Base-by-base conservation (phyloP, 306 rosid species). In the Quercus ilex region DNA sequence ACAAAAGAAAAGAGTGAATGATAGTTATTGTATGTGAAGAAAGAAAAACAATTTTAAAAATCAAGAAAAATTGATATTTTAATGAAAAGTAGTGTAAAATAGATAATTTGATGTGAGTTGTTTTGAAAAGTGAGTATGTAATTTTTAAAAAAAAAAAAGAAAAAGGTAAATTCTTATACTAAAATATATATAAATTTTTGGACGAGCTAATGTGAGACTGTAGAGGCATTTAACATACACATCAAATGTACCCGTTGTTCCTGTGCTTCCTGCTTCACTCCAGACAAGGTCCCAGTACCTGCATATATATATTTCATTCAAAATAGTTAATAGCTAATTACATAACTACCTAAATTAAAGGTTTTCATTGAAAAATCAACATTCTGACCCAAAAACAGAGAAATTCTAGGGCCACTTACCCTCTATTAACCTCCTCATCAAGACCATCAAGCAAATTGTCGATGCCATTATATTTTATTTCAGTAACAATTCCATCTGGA, bases 241-340 rank as follows among this genome's bases (percentile, higher is more conserved):
- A 82, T 95, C 98, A 82, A 89, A 93, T 59, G 70, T 79, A 9
- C 72, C 72, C 52, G 72, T 67, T 19, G 72, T 67, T 83, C 99
- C 99, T 72, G 87, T 89, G 86, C 77, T 79, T 79, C 99, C 97
- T 1, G 98, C 93, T 46, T 93, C 84, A 83, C 92, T 90, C 99
- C 99, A 93, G 55, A 95, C 92, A 80, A 95, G 89, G 83, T 95
- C 99, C 99, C 99, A 95, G 76, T 91, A 95, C 96, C 99, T 95
- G 71, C 75, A 87, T 56, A 84, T 74, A 84, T 74, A 60, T 84
- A 86, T 41, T 60, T 60, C 64, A 68, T 18, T 35, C 26, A 87
- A 76, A 53, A 75, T 64, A 78, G 13, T 5, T 33, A 65, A 33
- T 12, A 20, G 23, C 14, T 4, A 58, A 21, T 20, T 10, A 20